Evolutionary conservation across 2,329 filamentous ascomycete genomes (phyloP).

Genomic region (Aspergillus sp.): DNA sequence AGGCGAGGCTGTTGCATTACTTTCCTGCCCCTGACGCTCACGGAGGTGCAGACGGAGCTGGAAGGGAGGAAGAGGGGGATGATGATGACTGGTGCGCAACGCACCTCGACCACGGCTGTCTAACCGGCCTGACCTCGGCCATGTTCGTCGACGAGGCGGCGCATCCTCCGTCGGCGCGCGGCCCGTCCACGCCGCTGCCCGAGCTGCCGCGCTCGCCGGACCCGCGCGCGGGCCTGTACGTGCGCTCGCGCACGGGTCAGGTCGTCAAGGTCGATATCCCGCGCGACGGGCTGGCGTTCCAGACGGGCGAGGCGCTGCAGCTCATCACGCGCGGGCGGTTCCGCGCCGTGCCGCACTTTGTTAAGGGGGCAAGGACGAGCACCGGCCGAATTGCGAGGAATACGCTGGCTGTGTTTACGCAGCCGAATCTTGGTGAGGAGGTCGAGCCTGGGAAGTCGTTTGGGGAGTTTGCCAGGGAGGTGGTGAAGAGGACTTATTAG

Average conservation of each 20-base stretch:
- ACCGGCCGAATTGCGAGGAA: conserved; percentile 66
- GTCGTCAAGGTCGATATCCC: conserved; percentile 93
- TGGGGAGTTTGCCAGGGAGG: conserved; percentile 72
- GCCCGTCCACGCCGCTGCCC: conserved; percentile 48
- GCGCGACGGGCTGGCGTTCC: conserved; percentile 87
- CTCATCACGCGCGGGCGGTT: conserved; percentile 88
- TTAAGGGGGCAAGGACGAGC: conserved; percentile 69
- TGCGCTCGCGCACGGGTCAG: conserved; percentile 77
- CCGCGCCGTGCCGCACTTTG: conserved; percentile 94
- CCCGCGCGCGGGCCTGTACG: conserved; percentile 85
- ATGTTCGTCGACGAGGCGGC: conserved; percentile 87
- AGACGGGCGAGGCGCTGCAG: conserved; percentile 90
- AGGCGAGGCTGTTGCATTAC: conserved; percentile 90
- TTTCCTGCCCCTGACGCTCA: conserved; percentile 56
- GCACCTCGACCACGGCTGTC: conserved; percentile 79
- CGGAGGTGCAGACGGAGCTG: conserved; percentile 2
- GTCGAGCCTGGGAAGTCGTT: conserved; percentile 74
- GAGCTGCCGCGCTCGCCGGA: conserved; percentile 79
- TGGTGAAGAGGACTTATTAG: conserved; percentile 67
- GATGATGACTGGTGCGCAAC: conserved; percentile 91
- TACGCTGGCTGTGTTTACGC: conserved; percentile 93
- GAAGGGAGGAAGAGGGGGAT: conserved; percentile 58
- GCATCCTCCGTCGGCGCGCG: conserved; percentile 34
- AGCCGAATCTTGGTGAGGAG: conserved; percentile 79
- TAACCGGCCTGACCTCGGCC: conserved; percentile 89